Evolutionary conservation across 2,329 filamentous ascomycete species (phyloP), one percentile per base, ranked within the genome.

Genomic region (Epichloe coenophiala): DNA sequence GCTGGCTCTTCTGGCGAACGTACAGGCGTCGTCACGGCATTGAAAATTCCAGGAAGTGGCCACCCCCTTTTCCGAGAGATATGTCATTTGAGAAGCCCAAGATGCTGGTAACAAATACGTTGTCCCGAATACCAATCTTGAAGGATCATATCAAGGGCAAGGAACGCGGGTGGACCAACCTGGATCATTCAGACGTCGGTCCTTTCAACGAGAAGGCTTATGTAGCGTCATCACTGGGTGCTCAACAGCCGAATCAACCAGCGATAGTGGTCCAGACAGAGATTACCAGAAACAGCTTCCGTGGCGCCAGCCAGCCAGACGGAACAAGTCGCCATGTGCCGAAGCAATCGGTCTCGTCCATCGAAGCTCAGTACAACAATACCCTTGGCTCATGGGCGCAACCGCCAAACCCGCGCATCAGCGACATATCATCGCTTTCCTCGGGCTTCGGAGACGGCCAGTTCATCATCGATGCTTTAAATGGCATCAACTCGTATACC

Each of bases 381-480:
- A 54, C 44, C 12, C 23, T 54, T 15, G 54, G 45, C 2, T 46
- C 53, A 8, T 54, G 57, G 31, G 53, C 54, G 13, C 60, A 57
- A 38, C 42, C 42, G 19, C 35, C 63, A 3, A 69, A 71, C 35
- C 7, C 36, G 5, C 68, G 71, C 7, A 60, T 65, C 4, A 79
- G 75, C 53, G 72, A 74, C 45, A 58, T 80, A 35, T 82, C 80
- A 0, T 83, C 79, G 0, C 66, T 83, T 4, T 83, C 80, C 0
- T 83, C 80, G 0, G 80, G 79, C 6, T 83, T 83, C 54, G 80
- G 80, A 17, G 79, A 83, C 57, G 77, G 73, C 23, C 76, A 81
- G 43, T 77, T 81, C 31, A 71, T 78, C 35, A 62, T 76, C 1
- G n/a, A 41, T 21, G 36, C 23, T 4, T 19, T 45, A n/a, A 51